Percentiles rank a stretch among this genome's conserved stretches.
These are phyloP conservation scores for Starmerella floris DNA, from an alignment of 805 yeast genomes.

Conservation along the genomic window DNA sequence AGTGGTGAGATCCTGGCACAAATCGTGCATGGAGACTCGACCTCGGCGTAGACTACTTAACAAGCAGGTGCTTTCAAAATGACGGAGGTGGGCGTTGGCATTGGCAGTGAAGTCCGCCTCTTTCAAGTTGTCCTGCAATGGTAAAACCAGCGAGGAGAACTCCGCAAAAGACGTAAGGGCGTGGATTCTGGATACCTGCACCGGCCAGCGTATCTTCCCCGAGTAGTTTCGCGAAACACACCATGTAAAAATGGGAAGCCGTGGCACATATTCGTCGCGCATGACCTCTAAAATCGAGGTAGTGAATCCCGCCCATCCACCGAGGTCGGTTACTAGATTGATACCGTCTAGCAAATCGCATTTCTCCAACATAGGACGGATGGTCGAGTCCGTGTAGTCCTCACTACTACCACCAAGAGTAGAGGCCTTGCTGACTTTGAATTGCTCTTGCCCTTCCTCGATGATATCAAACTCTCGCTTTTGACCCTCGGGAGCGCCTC, in stretches of 20 bases:
- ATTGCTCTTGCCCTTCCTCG: conserved; percentile 51
- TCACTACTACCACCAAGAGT: conserved; percentile 20
- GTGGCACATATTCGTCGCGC: conserved; percentile 34
- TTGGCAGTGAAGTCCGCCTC: conserved; percentile 3
- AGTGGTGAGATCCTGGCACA: conserved; percentile 34
- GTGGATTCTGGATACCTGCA: conserved; percentile 15
- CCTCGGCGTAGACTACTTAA: conserved; percentile 30
- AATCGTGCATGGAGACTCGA: conserved; percentile 31
- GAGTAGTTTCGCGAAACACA: conserved; percentile 3
- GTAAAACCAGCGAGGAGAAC: conserved; percentile 17
- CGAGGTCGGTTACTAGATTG: conserved; percentile 50
- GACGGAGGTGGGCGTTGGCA: conserved; percentile 8
- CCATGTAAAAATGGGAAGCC: conserved; percentile 18
- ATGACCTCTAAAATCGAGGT: conserved; percentile 38
- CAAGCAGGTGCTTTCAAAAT: conserved; percentile 36
- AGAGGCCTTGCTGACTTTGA: conserved; percentile 24
- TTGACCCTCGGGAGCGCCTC: conserved; percentile 22
- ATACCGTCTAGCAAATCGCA: conserved; percentile 66
- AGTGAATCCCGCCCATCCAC: conserved; percentile 76
- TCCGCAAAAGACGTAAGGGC: conserved; percentile 13
- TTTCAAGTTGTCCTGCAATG: conserved; percentile 10
- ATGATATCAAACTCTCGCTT: conserved; percentile 20
- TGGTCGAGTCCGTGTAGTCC: conserved; percentile 44
- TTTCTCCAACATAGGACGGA: conserved; percentile 54
- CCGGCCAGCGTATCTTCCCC: not conserved